phyloP scores from a whole-genome alignment of 2,329 filamentous ascomycete genomes.

The Raffaelea arxii region DNA sequence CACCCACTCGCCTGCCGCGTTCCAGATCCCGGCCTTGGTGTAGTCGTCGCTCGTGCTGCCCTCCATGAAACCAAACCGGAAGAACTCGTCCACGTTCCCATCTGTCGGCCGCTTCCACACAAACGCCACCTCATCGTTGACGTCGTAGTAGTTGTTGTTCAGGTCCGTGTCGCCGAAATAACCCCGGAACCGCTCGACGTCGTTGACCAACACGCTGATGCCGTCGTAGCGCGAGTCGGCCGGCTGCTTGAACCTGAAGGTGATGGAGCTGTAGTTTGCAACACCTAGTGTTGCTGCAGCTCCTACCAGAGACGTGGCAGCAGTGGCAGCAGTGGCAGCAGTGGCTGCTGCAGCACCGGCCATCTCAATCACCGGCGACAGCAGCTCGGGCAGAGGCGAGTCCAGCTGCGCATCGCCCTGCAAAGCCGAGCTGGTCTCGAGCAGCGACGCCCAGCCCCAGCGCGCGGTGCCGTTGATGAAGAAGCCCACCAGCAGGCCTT shows the following conservation, averaged over 20 bases:
- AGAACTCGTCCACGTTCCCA: slow-evolving; percentile 54
- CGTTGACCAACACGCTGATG: slow-evolving; percentile 72
- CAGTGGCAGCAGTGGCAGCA: slow-evolving; percentile 13
- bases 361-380: slow-evolving; percentile 35
- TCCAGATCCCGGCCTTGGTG: slow-evolving; percentile 66
- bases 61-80: slow-evolving; percentile 65
- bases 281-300: neutral
- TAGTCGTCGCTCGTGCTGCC: slow-evolving; percentile 60
- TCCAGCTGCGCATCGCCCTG: slow-evolving; percentile 57
- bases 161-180: no score
- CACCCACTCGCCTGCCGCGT: slow-evolving; percentile 52
- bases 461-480: slow-evolving; percentile 91
- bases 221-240: slow-evolving; percentile 54
- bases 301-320: neutral
- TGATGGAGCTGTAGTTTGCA: slow-evolving; percentile 51
- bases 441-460: slow-evolving; percentile 85
- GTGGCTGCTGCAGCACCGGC: slow-evolving; percentile 9
- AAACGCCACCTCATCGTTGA: slow-evolving; percentile 35
- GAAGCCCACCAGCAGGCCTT: slow-evolving; percentile 79
- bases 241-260: slow-evolving; percentile 43
- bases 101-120: slow-evolving; percentile 49
- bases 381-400: slow-evolving; percentile 48
- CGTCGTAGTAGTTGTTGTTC: no score
- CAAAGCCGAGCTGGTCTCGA: slow-evolving; percentile 70
- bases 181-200: slow-evolving; percentile 70